Conservation (phyloP, 208 protist species). For the Leishmania tropica region DNA sequence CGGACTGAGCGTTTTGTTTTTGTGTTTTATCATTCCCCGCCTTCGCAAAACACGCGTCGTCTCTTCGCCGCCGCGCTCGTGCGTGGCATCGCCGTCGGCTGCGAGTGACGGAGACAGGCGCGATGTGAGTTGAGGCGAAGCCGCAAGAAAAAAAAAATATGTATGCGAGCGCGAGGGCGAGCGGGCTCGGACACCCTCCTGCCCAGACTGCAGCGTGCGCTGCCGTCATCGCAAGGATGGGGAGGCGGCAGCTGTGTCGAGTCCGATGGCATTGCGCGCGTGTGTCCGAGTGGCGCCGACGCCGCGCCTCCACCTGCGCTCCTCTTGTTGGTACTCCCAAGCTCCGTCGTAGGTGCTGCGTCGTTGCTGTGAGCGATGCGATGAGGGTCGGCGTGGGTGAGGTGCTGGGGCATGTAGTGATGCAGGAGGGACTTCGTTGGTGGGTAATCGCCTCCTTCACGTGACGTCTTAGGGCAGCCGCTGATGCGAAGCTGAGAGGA, state of each 20-base stretch:
- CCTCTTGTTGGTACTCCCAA: neutral
- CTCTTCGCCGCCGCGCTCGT: constrained; percentile 8
- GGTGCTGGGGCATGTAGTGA: neutral
- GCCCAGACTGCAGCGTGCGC: neutral
- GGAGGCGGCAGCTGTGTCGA: neutral
- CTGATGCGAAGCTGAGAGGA: neutral
- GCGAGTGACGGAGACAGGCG: constrained; percentile 71
- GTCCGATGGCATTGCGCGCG: neutral
- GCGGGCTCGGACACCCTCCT: neutral
- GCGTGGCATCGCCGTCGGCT: constrained; percentile 66
- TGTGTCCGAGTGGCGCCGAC: neutral
- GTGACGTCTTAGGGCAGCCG: neutral
- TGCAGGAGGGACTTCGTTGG: neutral
- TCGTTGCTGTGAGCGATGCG: neutral
- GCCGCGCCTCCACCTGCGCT: neutral
- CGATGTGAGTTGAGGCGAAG: constrained; percentile 75
- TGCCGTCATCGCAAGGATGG: neutral
- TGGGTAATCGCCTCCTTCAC: neutral
- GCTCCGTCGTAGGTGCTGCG: neutral
- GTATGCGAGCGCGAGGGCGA: neutral
- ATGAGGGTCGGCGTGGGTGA: neutral
- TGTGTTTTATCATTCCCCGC: no score
- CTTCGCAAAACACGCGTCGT: no score
- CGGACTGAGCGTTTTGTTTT: no score
- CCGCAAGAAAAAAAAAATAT: neutral